These are phyloP conservation scores for Helotiales sp. DNA, from an alignment of 2,329 filamentous ascomycete species.

Conservation along the genomic window DNA sequence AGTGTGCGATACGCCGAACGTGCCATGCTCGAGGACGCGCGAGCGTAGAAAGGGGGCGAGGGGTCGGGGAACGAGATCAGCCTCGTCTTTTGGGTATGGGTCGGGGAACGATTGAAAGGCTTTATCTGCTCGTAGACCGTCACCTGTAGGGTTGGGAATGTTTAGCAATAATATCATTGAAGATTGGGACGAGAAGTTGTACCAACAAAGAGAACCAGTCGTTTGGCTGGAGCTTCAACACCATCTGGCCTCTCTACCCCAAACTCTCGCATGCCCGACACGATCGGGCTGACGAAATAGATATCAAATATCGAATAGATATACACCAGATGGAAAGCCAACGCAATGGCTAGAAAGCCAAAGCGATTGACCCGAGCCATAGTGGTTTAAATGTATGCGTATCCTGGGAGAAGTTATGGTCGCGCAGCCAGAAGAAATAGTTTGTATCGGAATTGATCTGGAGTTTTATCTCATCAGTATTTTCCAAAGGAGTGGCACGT, in stretches of 20 bases:
- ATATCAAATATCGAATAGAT: slow-evolving; percentile 97
- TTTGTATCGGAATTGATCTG: neutral
- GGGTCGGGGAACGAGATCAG: slow-evolving; percentile 73
- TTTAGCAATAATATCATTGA: slow-evolving; percentile 24
- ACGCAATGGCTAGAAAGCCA: slow-evolving; percentile 84
- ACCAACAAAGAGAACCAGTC: slow-evolving; percentile 94
- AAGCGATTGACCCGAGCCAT: slow-evolving; percentile 69
- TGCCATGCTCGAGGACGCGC: slow-evolving; percentile 84
- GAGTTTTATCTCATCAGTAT: slow-evolving; percentile 12
- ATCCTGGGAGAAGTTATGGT: neutral
- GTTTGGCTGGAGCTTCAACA: slow-evolving; percentile 78
- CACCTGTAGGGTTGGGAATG: slow-evolving; percentile 56
- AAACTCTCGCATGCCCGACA: slow-evolving; percentile 90
- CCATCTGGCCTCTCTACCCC: slow-evolving; percentile 64
- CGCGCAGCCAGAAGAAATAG: neutral
- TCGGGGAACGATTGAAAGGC: slow-evolving; percentile 93
- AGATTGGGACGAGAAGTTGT: slow-evolving; percentile 9
- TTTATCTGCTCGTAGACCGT: slow-evolving; percentile 96
- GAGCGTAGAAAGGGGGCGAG: slow-evolving; percentile 92
- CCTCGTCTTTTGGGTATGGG: slow-evolving; percentile 71
- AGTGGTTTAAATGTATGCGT: slow-evolving; percentile 15
- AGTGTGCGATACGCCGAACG: slow-evolving; percentile 96
- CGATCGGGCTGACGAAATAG: slow-evolving; percentile 97
- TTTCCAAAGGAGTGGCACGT: slow-evolving; percentile 42
- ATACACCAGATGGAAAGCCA: slow-evolving; percentile 93